Evolutionary conservation across 768 basidiomycete species (phyloP), one percentile per base, ranked within the genome.

Genomic region (Hebeloma cylindrosporum): DNA sequence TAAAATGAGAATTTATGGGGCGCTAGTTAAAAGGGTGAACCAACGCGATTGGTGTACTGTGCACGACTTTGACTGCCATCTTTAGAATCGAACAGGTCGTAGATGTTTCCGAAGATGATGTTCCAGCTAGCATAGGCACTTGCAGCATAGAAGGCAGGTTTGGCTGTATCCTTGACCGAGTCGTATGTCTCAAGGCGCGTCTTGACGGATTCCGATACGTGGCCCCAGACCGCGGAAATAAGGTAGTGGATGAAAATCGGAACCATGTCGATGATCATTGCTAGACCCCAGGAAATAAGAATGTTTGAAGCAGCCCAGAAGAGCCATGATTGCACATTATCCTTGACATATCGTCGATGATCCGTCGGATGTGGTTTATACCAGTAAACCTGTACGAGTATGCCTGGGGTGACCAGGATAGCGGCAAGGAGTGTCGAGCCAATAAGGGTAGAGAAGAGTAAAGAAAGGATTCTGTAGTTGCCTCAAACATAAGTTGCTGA

Each of bases 291-390:
- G 2, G 87, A 88, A 40, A 88, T 73, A 46, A 86, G 67, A 40
- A 89, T 67, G 60, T 91, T 89, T 28, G 83, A 76, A 4, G 87
- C 88, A 5, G 78, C 80, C 86, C 88, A 91, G 63, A 86, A 87
- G 2, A 89, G 69, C 88, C 88, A 91, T 3, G 85, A 83, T 60
- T 84, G 71, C 33, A 85, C 61, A 59, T 84, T 89, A 50, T 82
- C 74, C 42, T 74, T 75, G 49, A 88, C 73, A 50, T 74, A 85
- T 21, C 68, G 71, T 11, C 85, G 75, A 51, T 79, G 67, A 6
- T 72, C 69, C 13, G 75, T 76, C 5, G 74, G 77, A 43, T 85
- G 60, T 0, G 75, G 77, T 33, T 79, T 74, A 56, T 83, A 85
- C 82, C 82, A 90, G 59, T 77, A 77, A 60, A 86, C 81, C 51